Base-by-base conservation (phyloP, 163 green algal species). In the Scenedesmus sp. region DNA sequence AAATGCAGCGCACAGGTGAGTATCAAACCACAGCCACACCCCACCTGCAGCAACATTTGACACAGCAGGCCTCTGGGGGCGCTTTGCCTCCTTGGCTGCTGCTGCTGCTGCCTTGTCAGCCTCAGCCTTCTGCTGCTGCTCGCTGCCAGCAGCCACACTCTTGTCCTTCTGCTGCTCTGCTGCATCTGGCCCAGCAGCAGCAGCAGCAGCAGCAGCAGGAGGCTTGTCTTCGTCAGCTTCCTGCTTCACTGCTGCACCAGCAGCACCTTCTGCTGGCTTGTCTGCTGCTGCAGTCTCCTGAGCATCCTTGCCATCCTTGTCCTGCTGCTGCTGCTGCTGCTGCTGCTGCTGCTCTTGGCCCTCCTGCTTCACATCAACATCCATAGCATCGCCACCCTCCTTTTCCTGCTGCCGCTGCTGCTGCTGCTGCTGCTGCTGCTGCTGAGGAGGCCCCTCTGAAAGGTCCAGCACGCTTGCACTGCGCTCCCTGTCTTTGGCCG, bases 301-400 rank as follows among this genome's bases (percentile, higher is more conserved):
- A 20, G 59, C 84, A 9, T 77, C 84, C 8, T 13, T 60, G 23
- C 57, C 59, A 18, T 34, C 10, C 66, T 34, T 34, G 6, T 26
- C 16, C 16, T 76, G 66, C 70, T 79, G 70, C 70, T 79, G 66
- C 16, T 23, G 64, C 10, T 20, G 64, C 34, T 46, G 34, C 34
- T 12, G 54, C 6, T 20, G 8, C 59, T 88, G 23, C 55, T 55
- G 23, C 55, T 73, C 84, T 2, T 8, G 1, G 18, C 16, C 57
- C 20, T 83, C 86, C 54, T 76, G 52, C 86, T 90, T 90, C 8
- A 76, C 60, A 77, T 79, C 84, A 7, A 77, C 62, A 5, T 89
- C 84, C 84, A 82, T 79, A 2, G 55, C 76, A 56, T 57, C 76
- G 23, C 23, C 70, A 60, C 77, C 18, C 9, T 64, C 70, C 70